phyloP scores from a whole-genome alignment of 306 rosid genomes.

The Fragaria vesca region DNA sequence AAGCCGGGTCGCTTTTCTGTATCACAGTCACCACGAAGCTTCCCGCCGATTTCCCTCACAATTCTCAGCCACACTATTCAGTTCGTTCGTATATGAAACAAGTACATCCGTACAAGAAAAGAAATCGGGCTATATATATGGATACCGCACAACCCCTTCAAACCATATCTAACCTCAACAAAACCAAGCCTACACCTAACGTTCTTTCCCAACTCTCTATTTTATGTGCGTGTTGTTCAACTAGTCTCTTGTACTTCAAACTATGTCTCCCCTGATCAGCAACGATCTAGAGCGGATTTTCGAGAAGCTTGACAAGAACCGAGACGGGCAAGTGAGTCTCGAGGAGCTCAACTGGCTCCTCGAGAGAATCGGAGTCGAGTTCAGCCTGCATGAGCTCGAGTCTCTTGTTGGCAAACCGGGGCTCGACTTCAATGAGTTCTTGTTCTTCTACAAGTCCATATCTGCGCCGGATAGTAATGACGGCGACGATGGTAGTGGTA shows the following conservation, averaged over 20 bases:
- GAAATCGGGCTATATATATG: not conserved
- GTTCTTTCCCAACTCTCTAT: not conserved
- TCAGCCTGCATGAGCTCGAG: slow-evolving; percentile 49
- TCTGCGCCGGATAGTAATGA: slow-evolving; percentile 21
- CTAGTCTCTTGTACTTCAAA: not conserved
- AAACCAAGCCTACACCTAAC: not conserved
- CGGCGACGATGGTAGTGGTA: slow-evolving; percentile 5
- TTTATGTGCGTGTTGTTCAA: not conserved
- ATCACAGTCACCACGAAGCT: not conserved
- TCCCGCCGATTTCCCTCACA: not conserved
- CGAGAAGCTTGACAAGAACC: slow-evolving; percentile 55
- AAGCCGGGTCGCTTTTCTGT: not conserved
- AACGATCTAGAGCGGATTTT: slow-evolving; percentile 69
- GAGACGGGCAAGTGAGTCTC: slow-evolving; percentile 61
- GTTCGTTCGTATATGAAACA: not conserved
- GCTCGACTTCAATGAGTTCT: slow-evolving; percentile 54
- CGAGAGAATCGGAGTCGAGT: slow-evolving; percentile 30
- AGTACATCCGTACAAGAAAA: not conserved
- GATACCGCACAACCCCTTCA: not conserved
- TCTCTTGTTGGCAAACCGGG: slow-evolving; percentile 42
- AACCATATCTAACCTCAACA: not conserved
- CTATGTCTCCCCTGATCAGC: slow-evolving; percentile 43
- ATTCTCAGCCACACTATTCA: not conserved
- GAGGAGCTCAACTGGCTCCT: slow-evolving; percentile 57
- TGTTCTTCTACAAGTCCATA: slow-evolving; percentile 58